Percentiles rank a stretch among this genome's conserved stretches.
These are phyloP conservation scores for Baorangia bicolor DNA, from an alignment of 768 basidiomycete species.

Conservation along the genomic window DNA sequence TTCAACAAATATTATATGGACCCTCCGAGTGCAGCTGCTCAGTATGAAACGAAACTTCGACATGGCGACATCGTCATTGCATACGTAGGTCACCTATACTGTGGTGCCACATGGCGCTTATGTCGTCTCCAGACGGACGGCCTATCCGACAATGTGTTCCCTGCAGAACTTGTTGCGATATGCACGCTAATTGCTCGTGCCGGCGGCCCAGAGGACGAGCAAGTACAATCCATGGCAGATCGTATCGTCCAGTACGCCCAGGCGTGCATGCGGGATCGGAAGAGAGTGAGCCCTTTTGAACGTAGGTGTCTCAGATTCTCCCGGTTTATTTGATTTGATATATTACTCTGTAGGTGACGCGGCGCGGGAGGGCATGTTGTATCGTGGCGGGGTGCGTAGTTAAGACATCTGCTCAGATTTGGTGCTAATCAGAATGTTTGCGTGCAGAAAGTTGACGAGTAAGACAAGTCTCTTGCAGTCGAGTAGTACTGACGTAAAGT, in stretches of 20 bases:
- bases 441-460: constrained; percentile 79
- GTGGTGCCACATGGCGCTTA: constrained; percentile 2
- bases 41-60: constrained; percentile 45
- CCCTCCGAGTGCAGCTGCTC: constrained; percentile 42
- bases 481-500: constrained; percentile 9
- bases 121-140: constrained; percentile 47
- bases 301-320: constrained; percentile 40
- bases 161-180: constrained; percentile 66
- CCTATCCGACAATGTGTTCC: constrained; percentile 58
- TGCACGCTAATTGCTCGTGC: constrained; percentile 63
- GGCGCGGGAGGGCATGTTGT: constrained; percentile 60
- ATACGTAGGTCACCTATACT: constrained; percentile 37
- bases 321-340: constrained; percentile 3
- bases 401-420: constrained; percentile 1
- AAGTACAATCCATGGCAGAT: constrained; percentile 71
- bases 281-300: constrained; percentile 72
- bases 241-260: constrained; percentile 68
- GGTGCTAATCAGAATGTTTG: constrained; percentile 4
- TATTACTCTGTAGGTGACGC: constrained; percentile 49
- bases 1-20: constrained; percentile 30
- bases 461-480: constrained; percentile 28
- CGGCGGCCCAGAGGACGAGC: constrained; percentile 54
- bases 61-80: constrained; percentile 53
- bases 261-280: constrained; percentile 66
- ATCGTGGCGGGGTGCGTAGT: constrained; percentile 70